Evolutionary conservation across 2,329 filamentous ascomycete genomes (phyloP).

Genomic region (Clonostachys rhizophaga): DNA sequence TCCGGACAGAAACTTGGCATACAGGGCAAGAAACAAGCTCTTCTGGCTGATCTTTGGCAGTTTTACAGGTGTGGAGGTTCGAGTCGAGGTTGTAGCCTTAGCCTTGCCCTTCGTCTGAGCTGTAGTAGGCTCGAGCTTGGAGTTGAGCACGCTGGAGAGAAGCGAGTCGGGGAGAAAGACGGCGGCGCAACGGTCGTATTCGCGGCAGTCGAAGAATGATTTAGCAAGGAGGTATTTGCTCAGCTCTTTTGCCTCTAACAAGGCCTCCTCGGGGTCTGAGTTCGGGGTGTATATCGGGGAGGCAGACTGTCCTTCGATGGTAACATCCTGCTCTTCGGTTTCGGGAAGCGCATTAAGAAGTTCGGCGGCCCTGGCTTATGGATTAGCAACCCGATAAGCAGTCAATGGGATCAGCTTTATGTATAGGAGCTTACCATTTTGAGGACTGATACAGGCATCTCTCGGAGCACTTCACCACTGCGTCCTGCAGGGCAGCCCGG

Average conservation of each 20-base stretch:
- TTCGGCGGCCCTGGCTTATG: conserved; percentile 74
- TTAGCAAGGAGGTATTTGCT: conserved; percentile 87
- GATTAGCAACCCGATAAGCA: not conserved
- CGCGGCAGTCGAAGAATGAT: conserved; percentile 89
- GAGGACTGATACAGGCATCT: conserved; percentile 92
- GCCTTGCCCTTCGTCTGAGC: conserved; percentile 59
- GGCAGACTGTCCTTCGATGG: conserved; percentile 19
- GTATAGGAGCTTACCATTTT: conserved; percentile 66
- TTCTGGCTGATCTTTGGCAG: conserved; percentile 74
- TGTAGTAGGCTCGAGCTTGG: conserved; percentile 20
- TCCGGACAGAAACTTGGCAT: conserved; percentile 87
- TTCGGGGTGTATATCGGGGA: conserved; percentile 48
- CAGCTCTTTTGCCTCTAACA: conserved; percentile 73
- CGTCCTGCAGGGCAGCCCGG: conserved; percentile 73
- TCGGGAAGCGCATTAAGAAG: conserved; percentile 79
- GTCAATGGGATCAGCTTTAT: not conserved
- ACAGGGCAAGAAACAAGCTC: conserved; percentile 85
- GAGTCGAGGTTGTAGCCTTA: conserved; percentile 14
- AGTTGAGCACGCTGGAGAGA: conserved; percentile 58
- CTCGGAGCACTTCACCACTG: conserved; percentile 87
- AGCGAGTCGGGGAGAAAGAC: conserved; percentile 82
- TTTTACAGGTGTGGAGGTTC: conserved; percentile 12
- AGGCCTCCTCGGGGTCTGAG: conserved; percentile 65
- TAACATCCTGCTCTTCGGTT: conserved; percentile 44
- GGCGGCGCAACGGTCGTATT: conserved; percentile 89